Evolutionary conservation across 352 stramenopile genomes (phyloP), one percentile per base, ranked within the genome.

Genomic region (Pythium folliculosum): DNA sequence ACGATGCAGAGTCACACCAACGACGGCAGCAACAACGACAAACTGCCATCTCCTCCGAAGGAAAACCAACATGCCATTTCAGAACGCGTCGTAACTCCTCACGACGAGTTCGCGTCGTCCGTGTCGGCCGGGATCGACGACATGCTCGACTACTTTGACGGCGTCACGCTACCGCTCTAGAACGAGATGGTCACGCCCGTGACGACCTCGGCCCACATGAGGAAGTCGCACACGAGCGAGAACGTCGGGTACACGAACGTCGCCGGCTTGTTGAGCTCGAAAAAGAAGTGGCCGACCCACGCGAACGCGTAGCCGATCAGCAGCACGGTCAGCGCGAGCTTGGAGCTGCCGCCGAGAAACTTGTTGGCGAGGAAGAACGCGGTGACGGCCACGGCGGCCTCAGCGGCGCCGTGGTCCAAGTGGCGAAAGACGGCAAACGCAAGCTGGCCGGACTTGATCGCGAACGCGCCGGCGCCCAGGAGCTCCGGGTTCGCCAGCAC

Each of bases 131-230:
- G 87, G 47, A 89, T 92, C 44, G 84, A 90, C 75, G 81, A 88
- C 47, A 80, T 92, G 75, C 73, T 89, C 49, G 84, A 91, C 63
- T 92, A 88, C 71, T 91, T 91, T 71, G 78, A 91, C 65, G 73
- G 72, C 56, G 73, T 92, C 19, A 82, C 73, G 1, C 59, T 92
- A 37, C 78, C 80, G n/a, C 78, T 90, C 45, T 89, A 76, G 78
- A 86, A 65, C 44, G 69, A 69, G 52, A 84, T 76, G 8, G 57
- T 62, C 52, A 71, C 32, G 48, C 80, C 78, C 13, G 78, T 75
- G 58, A 86, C 23, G 14, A 69, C 60, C 52, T 91, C 76, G 21
- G 60, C 64, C 75, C 78, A 90, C 65, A 91, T 75, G 53, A 77
- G 10, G 48, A 90, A 80, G 71, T 91, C 83, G 38, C 77, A 82